Evolutionary conservation across 352 stramenopile species (phyloP).

Genomic region (Phytopythium boreale): DNA sequence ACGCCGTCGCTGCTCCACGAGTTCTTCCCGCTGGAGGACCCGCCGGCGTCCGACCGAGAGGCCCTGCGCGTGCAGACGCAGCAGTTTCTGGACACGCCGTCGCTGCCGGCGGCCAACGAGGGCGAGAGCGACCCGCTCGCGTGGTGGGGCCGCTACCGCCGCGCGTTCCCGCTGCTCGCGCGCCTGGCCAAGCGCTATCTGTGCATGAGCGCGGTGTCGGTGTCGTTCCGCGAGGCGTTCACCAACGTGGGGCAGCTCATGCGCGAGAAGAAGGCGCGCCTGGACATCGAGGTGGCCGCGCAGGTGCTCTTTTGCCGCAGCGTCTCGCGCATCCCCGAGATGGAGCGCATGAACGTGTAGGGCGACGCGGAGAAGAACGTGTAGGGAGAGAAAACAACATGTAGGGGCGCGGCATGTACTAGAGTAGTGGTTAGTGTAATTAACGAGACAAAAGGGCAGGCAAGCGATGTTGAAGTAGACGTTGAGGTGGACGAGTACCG

Average conservation of each 20-base stretch:
- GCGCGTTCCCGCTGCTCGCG: conserved; percentile 60
- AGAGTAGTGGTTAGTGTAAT: too few relatives aligned
- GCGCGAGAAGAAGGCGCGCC: conserved; percentile 67
- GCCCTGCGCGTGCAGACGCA: conserved; percentile 65
- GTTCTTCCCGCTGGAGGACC: conserved; percentile 62
- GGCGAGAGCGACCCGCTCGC: conserved; percentile 75
- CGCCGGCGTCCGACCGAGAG: conserved; percentile 43
- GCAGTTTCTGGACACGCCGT: conserved; percentile 70
- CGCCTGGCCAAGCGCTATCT: conserved; percentile 74
- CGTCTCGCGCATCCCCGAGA: conserved; percentile 75
- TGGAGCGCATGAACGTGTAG: conserved; percentile 79
- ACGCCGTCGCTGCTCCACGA: conserved; percentile 39
- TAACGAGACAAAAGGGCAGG: too few relatives aligned
- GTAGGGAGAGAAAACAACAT: too few relatives aligned
- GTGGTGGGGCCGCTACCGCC: conserved; percentile 79
- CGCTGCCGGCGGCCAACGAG: conserved; percentile 59
- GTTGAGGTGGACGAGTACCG: too few relatives aligned
- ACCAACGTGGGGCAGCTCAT: conserved; percentile 77
- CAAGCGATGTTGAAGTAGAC: too few relatives aligned
- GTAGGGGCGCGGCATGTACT: too few relatives aligned
- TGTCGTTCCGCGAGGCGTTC: conserved; percentile 76
- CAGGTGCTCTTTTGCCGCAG: conserved; percentile 81
- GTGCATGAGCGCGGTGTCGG: conserved; percentile 72
- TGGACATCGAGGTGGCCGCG: conserved; percentile 76
- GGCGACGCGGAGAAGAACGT: conserved; percentile 53